Evolutionary conservation across 495 filamentous ascomycete species (phyloP).

Genomic region (Penicillium simplicissimum): DNA sequence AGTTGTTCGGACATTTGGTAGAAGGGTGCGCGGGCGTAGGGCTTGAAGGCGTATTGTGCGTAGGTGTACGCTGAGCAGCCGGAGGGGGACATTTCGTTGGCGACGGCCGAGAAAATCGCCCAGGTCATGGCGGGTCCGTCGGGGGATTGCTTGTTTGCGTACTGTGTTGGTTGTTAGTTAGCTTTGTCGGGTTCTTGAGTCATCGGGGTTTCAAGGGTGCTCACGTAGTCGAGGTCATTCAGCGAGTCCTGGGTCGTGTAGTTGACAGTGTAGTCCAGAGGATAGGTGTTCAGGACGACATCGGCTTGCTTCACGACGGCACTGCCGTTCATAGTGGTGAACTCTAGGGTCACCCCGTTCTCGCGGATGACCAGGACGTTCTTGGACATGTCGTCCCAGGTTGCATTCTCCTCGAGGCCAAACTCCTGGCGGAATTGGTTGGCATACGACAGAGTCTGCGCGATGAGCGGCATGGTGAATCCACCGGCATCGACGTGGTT

Average conservation of each 20-base stretch:
- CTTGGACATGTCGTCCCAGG: constrained; percentile 53
- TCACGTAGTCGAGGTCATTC: constrained; percentile 58
- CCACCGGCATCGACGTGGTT: constrained; percentile 71
- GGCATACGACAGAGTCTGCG: constrained; percentile 54
- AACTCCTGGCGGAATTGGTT: constrained; percentile 59
- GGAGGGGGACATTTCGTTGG: constrained; percentile 56
- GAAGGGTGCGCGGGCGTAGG: constrained; percentile 52
- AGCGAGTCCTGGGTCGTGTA: constrained; percentile 55
- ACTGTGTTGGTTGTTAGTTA: constrained; percentile 34
- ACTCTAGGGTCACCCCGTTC: constrained; percentile 71
- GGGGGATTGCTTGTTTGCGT: constrained; percentile 62
- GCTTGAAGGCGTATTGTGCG: constrained; percentile 59
- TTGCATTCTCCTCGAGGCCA: constrained; percentile 50
- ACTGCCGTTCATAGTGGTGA: constrained; percentile 63
- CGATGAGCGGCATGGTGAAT: constrained; percentile 70
- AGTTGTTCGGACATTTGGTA: constrained; percentile 68
- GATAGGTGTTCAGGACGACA: constrained; percentile 60
- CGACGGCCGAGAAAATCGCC: constrained; percentile 63
- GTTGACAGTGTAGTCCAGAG: constrained; percentile 54
- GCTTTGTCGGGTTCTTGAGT: too few species aligned
- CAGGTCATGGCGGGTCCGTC: constrained; percentile 69
- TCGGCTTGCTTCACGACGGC: constrained; percentile 67
- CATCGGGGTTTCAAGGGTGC: constrained; percentile 2
- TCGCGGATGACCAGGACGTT: constrained; percentile 55
- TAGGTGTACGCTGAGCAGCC: constrained; percentile 67